Evolutionary conservation across 2,329 filamentous ascomycete species (phyloP).

Genomic region (Colletotrichum noveboracense): DNA sequence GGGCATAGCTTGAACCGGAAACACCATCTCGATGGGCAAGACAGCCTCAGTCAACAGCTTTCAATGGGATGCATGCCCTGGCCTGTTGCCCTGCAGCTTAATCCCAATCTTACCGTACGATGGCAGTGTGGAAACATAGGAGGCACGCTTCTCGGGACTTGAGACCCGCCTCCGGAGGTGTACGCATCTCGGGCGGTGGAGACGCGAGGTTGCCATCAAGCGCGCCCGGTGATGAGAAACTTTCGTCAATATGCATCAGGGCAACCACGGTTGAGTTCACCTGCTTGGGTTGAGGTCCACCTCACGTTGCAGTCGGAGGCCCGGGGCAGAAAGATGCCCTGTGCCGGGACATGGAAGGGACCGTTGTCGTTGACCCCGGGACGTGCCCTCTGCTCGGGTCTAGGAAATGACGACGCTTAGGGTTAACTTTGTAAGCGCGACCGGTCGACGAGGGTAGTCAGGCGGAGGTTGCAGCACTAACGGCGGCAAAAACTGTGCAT

Average conservation of each 20-base stretch:
- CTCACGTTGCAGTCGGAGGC: constrained; percentile 19
- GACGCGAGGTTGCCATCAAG: not conserved
- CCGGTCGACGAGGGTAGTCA: constrained; percentile 12
- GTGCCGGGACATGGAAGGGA: constrained; percentile 15
- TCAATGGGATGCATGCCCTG: not conserved
- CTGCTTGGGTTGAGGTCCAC: constrained; percentile 9
- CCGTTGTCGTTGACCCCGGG: constrained; percentile 2
- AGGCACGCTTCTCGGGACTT: not conserved
- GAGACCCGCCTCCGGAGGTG: not conserved
- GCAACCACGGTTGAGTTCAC: constrained; percentile 2
- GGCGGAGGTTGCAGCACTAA: constrained; percentile 15
- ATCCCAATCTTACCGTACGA: constrained; percentile 1
- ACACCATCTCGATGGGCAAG: not conserved
- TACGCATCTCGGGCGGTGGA: not conserved
- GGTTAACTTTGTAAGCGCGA: constrained; percentile 14
- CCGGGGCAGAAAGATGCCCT: not conserved
- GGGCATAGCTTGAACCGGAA: not conserved
- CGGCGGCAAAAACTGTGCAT: constrained; percentile 5
- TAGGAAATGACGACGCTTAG: constrained; percentile 21
- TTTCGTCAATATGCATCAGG: constrained; percentile 16
- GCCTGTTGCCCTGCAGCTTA: constrained; percentile 1
- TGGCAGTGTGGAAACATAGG: not conserved
- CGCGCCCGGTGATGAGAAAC: constrained; percentile 15
- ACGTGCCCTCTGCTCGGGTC: constrained; percentile 11
- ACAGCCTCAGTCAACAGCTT: not conserved